Conservation (phyloP, 352 stramenopile species). For the Globisporangium okanoganense region DNA sequence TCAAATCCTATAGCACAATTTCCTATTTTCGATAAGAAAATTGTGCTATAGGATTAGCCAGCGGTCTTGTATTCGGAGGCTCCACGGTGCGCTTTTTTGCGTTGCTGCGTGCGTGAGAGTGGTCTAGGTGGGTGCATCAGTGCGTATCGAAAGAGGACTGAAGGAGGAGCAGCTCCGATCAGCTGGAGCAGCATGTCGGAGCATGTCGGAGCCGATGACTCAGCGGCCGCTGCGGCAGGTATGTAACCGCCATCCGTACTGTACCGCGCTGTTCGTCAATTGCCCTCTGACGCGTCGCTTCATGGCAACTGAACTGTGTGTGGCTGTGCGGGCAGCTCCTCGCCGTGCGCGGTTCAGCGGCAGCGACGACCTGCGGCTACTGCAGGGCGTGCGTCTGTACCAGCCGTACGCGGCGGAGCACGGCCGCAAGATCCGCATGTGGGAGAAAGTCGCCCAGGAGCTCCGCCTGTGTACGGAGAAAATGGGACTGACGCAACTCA, state of each 20-base stretch:
- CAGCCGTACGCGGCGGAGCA: constrained; percentile 46
- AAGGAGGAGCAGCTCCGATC: constrained; percentile 8
- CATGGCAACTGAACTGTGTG: constrained; percentile 1
- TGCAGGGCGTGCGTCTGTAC: constrained; percentile 35
- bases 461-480: constrained; percentile 28
- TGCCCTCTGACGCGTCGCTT: neutral
- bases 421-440: constrained; percentile 44
- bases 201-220: neutral
- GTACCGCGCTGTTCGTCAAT: neutral
- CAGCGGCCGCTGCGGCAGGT: neutral
- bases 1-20: no score
- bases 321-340: constrained; percentile 5
- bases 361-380: constrained; percentile 35
- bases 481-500: constrained; percentile 25
- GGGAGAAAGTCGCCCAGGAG: constrained; percentile 43
- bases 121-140: constrained; percentile 3
- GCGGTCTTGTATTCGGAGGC: neutral
- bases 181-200: constrained; percentile 2
- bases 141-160: constrained; percentile 2
- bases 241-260: neutral
- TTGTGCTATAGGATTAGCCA: neutral
- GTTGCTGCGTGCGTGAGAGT: constrained; percentile 6
- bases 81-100: constrained; percentile 6
- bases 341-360: constrained; percentile 34
- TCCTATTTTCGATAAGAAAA: no score